phyloP scores from a whole-genome alignment of 352 stramenopile genomes.

The Phytophthora ohioensis region DNA sequence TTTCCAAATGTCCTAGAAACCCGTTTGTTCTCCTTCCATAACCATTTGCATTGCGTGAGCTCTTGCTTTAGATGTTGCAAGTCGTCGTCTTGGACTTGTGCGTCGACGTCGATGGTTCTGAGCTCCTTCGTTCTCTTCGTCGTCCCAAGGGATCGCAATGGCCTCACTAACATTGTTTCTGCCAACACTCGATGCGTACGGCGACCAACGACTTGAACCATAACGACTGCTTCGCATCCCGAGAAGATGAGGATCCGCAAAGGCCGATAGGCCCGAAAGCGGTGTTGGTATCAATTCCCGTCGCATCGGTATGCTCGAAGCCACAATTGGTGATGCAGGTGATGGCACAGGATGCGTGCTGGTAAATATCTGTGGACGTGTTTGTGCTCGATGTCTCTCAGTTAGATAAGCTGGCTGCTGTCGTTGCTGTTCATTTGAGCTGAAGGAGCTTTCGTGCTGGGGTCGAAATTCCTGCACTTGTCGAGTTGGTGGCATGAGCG shows the following conservation, averaged over 20 bases:
- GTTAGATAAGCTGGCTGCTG: neutral
- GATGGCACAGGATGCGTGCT: too few relatives aligned
- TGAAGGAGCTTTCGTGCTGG: neutral
- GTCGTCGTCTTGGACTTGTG: conserved; percentile 31
- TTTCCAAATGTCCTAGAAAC: neutral
- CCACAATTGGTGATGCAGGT: too few relatives aligned
- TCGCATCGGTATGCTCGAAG: neutral
- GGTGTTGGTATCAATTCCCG: neutral
- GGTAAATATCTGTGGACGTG: too few relatives aligned
- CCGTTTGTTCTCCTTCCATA: conserved; percentile 6
- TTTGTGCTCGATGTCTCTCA: too few relatives aligned
- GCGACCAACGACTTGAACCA: conserved; percentile 23
- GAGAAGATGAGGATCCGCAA: conserved; percentile 1
- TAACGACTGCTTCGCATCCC: conserved; percentile 9
- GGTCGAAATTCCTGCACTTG: neutral
- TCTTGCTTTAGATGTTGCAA: conserved; percentile 32
- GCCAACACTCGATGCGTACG: conserved; percentile 2
- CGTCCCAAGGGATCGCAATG: conserved; percentile 7
- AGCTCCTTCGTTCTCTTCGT: conserved; percentile 8
- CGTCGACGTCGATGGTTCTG: conserved; percentile 19
- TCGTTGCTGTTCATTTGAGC: neutral
- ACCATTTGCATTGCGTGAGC: conserved; percentile 14
- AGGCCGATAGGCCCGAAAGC: conserved; percentile 20
- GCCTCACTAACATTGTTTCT: neutral
- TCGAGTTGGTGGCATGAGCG: conserved; percentile 17